Conservation (phyloP, 306 rosid species). For the Luffa aegyptiaca region DNA sequence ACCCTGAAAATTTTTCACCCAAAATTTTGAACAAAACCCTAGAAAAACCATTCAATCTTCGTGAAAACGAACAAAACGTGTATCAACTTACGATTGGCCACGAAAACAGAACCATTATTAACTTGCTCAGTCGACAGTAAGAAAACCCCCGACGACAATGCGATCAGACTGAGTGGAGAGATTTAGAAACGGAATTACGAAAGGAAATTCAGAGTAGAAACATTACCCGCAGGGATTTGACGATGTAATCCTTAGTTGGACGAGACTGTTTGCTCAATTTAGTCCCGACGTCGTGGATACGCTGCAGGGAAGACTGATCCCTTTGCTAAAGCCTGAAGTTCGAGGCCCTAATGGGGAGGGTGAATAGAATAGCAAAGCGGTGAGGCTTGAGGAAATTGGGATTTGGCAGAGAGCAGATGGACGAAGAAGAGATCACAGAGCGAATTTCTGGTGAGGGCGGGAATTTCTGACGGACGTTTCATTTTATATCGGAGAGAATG, state of each 20-base stretch:
- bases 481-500: no score
- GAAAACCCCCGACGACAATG: no score
- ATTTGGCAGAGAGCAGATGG: background rate
- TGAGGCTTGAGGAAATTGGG: background rate
- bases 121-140: no score
- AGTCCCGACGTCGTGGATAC: slow-evolving; percentile 46
- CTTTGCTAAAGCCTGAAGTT: background rate
- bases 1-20: background rate
- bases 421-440: background rate
- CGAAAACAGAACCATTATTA: background rate
- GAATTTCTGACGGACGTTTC: background rate
- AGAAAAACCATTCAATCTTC: background rate
- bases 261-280: slow-evolving; percentile 42
- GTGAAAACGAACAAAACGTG: background rate
- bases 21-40: background rate
- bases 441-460: background rate
- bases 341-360: background rate
- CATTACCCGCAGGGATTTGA: slow-evolving; percentile 63
- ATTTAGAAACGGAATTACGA: background rate
- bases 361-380: background rate
- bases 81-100: background rate
- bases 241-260: slow-evolving; percentile 54
- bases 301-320: slow-evolving; percentile 46
- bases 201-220: background rate
- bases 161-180: background rate